Percentiles rank a stretch among this genome's conserved stretches.
Conservation (phyloP, 768 basidiomycete species). For the Phylloporus sp. region DNA sequence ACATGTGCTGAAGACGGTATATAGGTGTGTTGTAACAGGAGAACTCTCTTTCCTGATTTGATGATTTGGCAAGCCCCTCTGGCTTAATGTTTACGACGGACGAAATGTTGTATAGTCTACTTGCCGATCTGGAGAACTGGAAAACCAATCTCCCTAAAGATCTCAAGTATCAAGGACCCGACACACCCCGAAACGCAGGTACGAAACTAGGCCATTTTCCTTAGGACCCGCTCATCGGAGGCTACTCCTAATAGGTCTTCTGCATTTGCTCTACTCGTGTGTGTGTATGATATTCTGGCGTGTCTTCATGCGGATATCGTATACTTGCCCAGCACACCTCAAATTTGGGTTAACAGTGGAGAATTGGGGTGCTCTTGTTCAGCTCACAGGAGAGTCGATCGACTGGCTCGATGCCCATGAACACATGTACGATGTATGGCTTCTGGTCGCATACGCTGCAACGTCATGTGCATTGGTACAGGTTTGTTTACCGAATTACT, state of each 20-base stretch:
- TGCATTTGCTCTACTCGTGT: slow-evolving; percentile 85
- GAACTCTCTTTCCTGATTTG: slow-evolving; percentile 8
- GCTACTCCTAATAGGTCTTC: slow-evolving; percentile 51
- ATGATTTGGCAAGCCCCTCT: slow-evolving; percentile 55
- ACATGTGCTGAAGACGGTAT: slow-evolving; percentile 87
- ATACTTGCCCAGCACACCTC: slow-evolving; percentile 84
- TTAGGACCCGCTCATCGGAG: slow-evolving; percentile 3
- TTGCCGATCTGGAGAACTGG: slow-evolving; percentile 74
- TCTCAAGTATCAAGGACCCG: slow-evolving; percentile 71
- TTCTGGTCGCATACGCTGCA: slow-evolving; percentile 81
- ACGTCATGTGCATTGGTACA: slow-evolving; percentile 90
- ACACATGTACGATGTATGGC: slow-evolving; percentile 78
- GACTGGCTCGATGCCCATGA: slow-evolving; percentile 89
- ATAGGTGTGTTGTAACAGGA: slow-evolving; percentile 51
- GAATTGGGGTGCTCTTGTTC: slow-evolving; percentile 72
- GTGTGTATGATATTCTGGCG: slow-evolving; percentile 97
- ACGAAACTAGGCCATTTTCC: slow-evolving; percentile 21
- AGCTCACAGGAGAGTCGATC: slow-evolving; percentile 74
- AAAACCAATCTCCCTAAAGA: slow-evolving; percentile 71
- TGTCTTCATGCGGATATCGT: slow-evolving; percentile 97
- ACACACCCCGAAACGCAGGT: slow-evolving; percentile 67
- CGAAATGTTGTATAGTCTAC: slow-evolving; percentile 61
- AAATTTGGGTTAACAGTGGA: slow-evolving; percentile 81
- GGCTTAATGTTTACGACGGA: slow-evolving; percentile 85
- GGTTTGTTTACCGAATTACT: slow-evolving; percentile 42